Percentiles rank a stretch among this genome's conserved stretches.
These are phyloP conservation scores for Neocatenulostroma microsporum DNA, from an alignment of 2,329 filamentous ascomycete genomes.

Conservation along the genomic window DNA sequence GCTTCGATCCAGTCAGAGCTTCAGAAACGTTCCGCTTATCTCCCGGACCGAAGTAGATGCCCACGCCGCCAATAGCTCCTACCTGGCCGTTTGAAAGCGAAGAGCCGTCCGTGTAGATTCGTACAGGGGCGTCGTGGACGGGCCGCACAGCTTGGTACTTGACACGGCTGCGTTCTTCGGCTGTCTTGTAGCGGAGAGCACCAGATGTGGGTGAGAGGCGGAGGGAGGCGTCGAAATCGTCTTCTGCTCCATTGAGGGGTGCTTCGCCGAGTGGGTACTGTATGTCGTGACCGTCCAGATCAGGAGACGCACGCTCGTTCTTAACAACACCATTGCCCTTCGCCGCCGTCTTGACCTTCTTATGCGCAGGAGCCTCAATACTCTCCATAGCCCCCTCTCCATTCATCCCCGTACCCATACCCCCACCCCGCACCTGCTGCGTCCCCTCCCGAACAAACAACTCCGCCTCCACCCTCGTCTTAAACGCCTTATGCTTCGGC, in stretches of 20 bases:
- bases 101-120: constrained; percentile 59
- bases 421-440: no score
- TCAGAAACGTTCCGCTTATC: constrained; percentile 60
- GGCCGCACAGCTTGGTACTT: constrained; percentile 41
- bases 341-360: constrained; percentile 30
- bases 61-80: constrained; percentile 52
- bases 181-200: constrained; percentile 48
- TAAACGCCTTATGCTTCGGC: constrained; percentile 46
- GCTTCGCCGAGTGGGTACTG: constrained; percentile 47
- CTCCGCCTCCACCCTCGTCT: constrained; percentile 59
- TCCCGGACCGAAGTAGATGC: constrained; percentile 56
- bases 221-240: constrained; percentile 55
- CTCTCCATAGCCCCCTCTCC: constrained; percentile 12
- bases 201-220: constrained; percentile 45
- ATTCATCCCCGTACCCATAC: not conserved
- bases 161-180: constrained; percentile 39
- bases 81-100: constrained; percentile 50
- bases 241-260: constrained; percentile 49
- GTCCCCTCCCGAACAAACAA: constrained; percentile 54
- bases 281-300: constrained; percentile 2
- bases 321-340: no score
- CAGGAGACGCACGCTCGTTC: no score
- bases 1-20: constrained; percentile 60
- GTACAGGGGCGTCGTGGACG: constrained; percentile 39
- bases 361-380: constrained; percentile 23